Evolutionary conservation across 2,329 filamentous ascomycete species (phyloP).

Genomic region (Apiospora phragmitis): DNA sequence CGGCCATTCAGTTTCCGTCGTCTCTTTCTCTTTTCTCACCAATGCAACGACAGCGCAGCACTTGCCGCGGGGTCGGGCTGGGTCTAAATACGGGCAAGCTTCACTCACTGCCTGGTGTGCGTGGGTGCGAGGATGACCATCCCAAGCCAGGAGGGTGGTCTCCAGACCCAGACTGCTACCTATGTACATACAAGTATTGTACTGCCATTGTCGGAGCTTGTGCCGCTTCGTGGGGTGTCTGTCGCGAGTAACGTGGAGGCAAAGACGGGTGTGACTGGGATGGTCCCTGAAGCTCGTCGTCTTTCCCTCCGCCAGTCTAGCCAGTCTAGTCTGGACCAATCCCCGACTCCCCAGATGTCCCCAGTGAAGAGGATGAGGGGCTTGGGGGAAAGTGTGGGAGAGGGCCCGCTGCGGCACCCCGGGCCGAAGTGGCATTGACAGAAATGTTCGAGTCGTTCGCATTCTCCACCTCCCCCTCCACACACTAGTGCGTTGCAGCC

Average conservation of each 20-base stretch:
- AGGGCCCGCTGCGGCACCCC: slow-evolving; percentile 29
- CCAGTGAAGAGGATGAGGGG: background rate
- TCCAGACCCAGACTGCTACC: background rate
- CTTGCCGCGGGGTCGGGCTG: slow-evolving; percentile 33
- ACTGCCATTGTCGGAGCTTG: background rate
- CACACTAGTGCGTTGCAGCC: too few species aligned
- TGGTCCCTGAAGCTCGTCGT: background rate
- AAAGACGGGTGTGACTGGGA: background rate
- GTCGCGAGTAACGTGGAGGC: background rate
- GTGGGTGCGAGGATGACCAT: background rate
- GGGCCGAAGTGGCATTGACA: slow-evolving; percentile 29
- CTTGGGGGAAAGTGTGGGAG: slow-evolving; percentile 2
- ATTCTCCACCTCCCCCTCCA: background rate
- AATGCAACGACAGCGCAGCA: slow-evolving; percentile 12
- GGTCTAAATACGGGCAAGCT: slow-evolving; percentile 21
- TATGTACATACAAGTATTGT: background rate
- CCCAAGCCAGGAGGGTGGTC: slow-evolving; percentile 2
- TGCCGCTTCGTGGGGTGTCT: background rate
- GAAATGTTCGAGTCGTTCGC: background rate
- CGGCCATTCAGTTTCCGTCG: slow-evolving; percentile 37
- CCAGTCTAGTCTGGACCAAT: background rate
- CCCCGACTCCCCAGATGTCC: background rate
- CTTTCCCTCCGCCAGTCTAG: background rate
- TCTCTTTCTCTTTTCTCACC: slow-evolving; percentile 12
- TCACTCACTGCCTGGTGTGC: background rate